Percentiles rank a stretch among this genome's conserved stretches.
phyloP scores from a whole-genome alignment of 208 protist species.

The Hexamita inflata region DNA sequence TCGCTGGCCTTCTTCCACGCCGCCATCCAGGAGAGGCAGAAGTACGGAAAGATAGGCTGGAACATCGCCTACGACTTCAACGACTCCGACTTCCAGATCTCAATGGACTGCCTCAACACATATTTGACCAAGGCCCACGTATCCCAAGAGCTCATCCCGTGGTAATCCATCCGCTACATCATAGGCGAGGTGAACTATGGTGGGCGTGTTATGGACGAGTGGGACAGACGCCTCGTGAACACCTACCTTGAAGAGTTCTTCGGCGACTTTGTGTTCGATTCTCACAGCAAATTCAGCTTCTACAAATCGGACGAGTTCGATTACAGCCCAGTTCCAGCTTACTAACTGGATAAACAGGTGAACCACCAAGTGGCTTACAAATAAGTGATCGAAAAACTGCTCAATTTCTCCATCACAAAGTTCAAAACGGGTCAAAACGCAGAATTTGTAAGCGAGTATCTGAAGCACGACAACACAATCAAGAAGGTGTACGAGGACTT shows the following conservation, averaged over 20 bases:
- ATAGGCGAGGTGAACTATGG: slow-evolving; percentile 97
- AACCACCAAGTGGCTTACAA: too few relatives aligned
- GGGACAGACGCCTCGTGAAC: slow-evolving; percentile 83
- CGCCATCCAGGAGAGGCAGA: slow-evolving; percentile 69
- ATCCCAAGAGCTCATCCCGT: slow-evolving; percentile 79
- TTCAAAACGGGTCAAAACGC: too few relatives aligned
- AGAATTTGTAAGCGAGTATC: too few relatives aligned
- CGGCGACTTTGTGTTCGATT: slow-evolving; percentile 96
- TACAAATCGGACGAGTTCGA: too few relatives aligned
- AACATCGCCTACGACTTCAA: slow-evolving; percentile 98
- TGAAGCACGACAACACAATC: slow-evolving; percentile 50
- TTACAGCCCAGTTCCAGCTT: background rate
- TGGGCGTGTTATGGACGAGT: slow-evolving; percentile 86
- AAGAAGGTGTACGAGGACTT: slow-evolving; percentile 42
- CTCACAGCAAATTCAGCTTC: slow-evolving; percentile 91
- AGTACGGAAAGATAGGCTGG: slow-evolving; percentile 72
- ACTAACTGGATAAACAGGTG: background rate
- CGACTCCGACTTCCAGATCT: slow-evolving; percentile 90
- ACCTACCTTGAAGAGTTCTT: slow-evolving; percentile 97
- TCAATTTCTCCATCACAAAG: too few relatives aligned
- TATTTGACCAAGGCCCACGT: slow-evolving; percentile 83
- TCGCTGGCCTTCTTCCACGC: slow-evolving; percentile 94
- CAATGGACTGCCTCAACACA: slow-evolving; percentile 76
- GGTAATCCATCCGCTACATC: slow-evolving; percentile 89
- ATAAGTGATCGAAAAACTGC: too few relatives aligned